Evolutionary conservation across 768 basidiomycete genomes (phyloP).

Genomic region (Podaxis sp.): DNA sequence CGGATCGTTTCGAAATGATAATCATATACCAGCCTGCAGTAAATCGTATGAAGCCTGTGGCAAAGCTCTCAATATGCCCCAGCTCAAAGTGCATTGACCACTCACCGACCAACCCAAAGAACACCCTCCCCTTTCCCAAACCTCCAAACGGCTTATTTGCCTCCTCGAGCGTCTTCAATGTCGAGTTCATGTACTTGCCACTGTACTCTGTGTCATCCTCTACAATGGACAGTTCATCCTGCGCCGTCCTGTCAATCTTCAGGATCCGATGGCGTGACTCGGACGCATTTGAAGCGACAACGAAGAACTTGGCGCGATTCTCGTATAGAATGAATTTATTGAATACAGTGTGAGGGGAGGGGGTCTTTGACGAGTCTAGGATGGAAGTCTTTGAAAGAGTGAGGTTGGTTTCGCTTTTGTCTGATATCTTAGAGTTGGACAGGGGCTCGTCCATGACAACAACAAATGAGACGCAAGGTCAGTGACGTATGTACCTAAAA

Average conservation of each 20-base stretch:
- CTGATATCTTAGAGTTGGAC: slow-evolving; percentile 14
- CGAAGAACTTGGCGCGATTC: slow-evolving; percentile 86
- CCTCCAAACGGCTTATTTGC: slow-evolving; percentile 90
- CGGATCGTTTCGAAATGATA: slow-evolving; percentile 83
- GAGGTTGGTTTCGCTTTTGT: slow-evolving; percentile 3
- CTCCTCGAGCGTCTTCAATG: slow-evolving; percentile 94
- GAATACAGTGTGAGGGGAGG: slow-evolving; percentile 31
- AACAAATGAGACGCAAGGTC: too few relatives aligned
- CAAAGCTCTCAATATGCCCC: background rate
- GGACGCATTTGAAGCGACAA: slow-evolving; percentile 87
- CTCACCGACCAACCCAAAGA: slow-evolving; percentile 83
- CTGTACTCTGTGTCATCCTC: slow-evolving; percentile 91
- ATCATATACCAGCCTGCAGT: slow-evolving; percentile 98
- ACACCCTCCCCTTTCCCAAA: slow-evolving; percentile 72
- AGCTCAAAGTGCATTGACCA: background rate
- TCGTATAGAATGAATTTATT: slow-evolving; percentile 96
- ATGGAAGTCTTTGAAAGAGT: background rate
- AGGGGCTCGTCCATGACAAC: slow-evolving; percentile 7
- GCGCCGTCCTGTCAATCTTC: slow-evolving; percentile 87
- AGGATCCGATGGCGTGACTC: slow-evolving; percentile 89
- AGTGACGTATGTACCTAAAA: slow-evolving; percentile 3
- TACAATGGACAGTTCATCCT: slow-evolving; percentile 70
- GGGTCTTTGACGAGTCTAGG: background rate
- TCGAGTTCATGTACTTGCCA: slow-evolving; percentile 83
- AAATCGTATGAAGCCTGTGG: slow-evolving; percentile 87